Conservation (phyloP, 2,329 filamentous ascomycete species). For the Emericellopsis cladophorae region DNA sequence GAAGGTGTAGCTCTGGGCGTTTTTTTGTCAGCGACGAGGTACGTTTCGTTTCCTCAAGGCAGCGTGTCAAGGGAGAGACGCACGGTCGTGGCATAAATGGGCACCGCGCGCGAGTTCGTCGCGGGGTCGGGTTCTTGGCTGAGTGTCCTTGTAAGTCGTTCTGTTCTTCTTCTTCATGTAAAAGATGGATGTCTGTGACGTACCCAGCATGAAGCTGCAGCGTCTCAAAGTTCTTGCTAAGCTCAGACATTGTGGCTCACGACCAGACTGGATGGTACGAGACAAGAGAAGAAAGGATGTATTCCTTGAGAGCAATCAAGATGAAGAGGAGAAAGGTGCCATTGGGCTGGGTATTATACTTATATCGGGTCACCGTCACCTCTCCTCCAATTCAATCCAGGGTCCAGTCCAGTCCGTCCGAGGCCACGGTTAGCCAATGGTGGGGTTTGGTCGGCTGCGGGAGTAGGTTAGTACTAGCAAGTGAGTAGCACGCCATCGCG, state of each 20-base stretch:
- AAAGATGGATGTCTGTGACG: constrained; percentile 8
- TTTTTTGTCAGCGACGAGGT: constrained; percentile 1
- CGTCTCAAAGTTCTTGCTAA: constrained; percentile 63
- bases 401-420: no score
- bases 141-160: background rate
- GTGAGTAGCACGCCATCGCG: no score
- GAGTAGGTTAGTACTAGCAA: no score
- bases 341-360: no score
- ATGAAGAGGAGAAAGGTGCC: no score
- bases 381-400: no score
- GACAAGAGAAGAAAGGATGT: no score
- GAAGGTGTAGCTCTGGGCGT: constrained; percentile 67
- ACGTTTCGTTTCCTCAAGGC: no score
- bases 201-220: constrained; percentile 79
- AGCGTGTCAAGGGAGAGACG: constrained; percentile 18
- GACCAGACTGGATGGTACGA: background rate
- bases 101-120: constrained; percentile 82
- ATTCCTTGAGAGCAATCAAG: no score
- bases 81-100: constrained; percentile 86
- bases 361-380: background rate
- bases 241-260: constrained; percentile 21
- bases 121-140: constrained; percentile 70
- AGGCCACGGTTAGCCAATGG: no score
- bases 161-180: background rate
- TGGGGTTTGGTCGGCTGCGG: no score